These are phyloP conservation scores for Gossypium raimondii DNA, from an alignment of 345 rosid genomes.

Conservation along the genomic window DNA sequence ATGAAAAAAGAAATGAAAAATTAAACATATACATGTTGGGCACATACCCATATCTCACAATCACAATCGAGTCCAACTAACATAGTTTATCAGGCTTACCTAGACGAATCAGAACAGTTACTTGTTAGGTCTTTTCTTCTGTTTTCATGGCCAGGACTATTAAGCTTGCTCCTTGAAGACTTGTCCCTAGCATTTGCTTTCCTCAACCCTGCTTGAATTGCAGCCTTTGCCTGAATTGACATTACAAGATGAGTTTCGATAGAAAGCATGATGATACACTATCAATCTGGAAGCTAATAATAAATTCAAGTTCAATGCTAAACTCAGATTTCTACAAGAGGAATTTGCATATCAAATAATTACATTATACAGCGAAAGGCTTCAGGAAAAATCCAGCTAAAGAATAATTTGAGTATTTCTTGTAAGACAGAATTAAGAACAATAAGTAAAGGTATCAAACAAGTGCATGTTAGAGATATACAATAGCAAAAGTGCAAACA, in stretches of 20 bases:
- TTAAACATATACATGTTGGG: background rate
- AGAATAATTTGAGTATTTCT: background rate
- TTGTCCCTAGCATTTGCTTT: conserved; percentile 76
- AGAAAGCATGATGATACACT: conserved; percentile 8
- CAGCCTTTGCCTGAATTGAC: conserved; percentile 72
- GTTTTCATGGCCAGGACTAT: conserved; percentile 39
- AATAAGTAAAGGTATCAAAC: background rate
- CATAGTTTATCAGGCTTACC: conserved; percentile 40
- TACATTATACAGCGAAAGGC: background rate
- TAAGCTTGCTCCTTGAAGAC: conserved; percentile 50
- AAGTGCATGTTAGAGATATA: background rate
- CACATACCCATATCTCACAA: background rate
- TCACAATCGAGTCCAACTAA: background rate
- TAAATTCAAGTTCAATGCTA: background rate
- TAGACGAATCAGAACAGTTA: conserved; percentile 57
- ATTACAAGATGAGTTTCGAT: conserved; percentile 17
- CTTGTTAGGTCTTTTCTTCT: conserved; percentile 55
- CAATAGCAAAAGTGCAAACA: background rate
- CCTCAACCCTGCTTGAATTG: conserved; percentile 66
- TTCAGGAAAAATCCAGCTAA: conserved; percentile 1
- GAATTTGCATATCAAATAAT: background rate
- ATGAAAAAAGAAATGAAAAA: background rate
- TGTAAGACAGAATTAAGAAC: background rate
- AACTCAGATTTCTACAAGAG: background rate
- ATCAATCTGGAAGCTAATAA: background rate